These are phyloP conservation scores for Suhomyces vadensis DNA, from an alignment of 805 yeast species.

Conservation along the genomic window DNA sequence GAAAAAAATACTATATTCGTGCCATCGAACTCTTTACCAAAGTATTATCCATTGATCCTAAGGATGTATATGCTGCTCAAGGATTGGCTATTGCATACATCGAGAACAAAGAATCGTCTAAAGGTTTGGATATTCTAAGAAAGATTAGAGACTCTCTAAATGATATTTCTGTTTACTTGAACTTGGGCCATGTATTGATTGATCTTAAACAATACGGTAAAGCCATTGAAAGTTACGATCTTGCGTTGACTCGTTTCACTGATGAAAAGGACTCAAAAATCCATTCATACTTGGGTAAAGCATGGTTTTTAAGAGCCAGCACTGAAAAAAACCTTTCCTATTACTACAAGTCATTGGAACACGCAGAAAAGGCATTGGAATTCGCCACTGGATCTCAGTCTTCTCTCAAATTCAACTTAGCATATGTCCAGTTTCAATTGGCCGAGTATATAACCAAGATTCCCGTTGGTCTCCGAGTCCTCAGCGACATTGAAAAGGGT, in stretches of 20 bases:
- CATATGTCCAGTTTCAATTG: conserved; percentile 80
- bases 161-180: conserved; percentile 79
- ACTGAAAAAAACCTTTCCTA: conserved; percentile 64
- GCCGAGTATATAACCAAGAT: conserved; percentile 78
- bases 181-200: conserved; percentile 82
- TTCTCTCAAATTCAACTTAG: conserved; percentile 70
- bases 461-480: conserved; percentile 55
- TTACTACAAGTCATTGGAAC: conserved; percentile 61
- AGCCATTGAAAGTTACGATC: conserved; percentile 86
- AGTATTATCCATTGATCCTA: conserved; percentile 79
- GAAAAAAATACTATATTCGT: conserved; percentile 73
- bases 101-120: conserved; percentile 70
- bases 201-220: conserved; percentile 81
- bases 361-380: conserved; percentile 57
- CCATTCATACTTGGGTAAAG: conserved; percentile 75
- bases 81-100: conserved; percentile 94
- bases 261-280: conserved; percentile 65
- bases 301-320: conserved; percentile 81
- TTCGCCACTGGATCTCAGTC: conserved; percentile 27
- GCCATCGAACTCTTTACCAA: conserved; percentile 93
- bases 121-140: conserved; percentile 83
- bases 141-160: conserved; percentile 87
- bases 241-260: conserved; percentile 68
- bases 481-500: conserved; percentile 60
- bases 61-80: conserved; percentile 94